A percentile compares a stretch with the other conserved stretches of the same genome.
Evolutionary conservation across 345 rosid genomes (phyloP).

Genomic region (Aethionema arabicum): DNA sequence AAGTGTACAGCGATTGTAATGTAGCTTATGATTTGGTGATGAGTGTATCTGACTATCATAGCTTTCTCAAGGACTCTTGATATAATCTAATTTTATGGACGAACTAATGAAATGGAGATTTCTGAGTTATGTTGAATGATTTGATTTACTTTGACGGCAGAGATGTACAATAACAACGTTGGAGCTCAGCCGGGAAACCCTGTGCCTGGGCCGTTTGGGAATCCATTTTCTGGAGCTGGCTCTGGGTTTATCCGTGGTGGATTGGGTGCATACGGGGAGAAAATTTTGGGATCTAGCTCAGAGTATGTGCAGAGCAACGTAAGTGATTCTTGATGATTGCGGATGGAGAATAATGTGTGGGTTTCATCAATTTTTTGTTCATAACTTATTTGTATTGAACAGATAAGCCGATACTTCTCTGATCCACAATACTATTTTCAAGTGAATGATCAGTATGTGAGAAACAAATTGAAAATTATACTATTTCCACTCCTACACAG

Average conservation of each 20-base stretch:
- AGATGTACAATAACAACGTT: constrained; percentile 53
- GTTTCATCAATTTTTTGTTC: neutral
- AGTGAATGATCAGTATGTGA: constrained; percentile 82
- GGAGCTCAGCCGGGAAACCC: constrained; percentile 53
- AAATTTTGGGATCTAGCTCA: constrained; percentile 68
- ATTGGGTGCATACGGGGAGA: constrained; percentile 79
- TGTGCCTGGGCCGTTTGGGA: constrained; percentile 68
- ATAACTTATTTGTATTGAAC: constrained; percentile 26
- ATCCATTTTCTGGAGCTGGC: constrained; percentile 74
- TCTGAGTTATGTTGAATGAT: neutral
- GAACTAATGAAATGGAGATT: neutral
- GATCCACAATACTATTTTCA: constrained; percentile 82
- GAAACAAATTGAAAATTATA: constrained; percentile 77
- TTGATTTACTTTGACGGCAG: constrained; percentile 27
- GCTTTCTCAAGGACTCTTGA: neutral
- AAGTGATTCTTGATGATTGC: constrained; percentile 31
- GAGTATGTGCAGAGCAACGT: constrained; percentile 89
- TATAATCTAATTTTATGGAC: neutral
- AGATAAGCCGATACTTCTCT: constrained; percentile 75
- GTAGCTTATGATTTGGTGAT: neutral
- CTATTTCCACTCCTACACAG: constrained; percentile 70
- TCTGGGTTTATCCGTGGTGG: constrained; percentile 74
- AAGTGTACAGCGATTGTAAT: too few species aligned
- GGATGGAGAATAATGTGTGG: neutral
- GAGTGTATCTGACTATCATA: neutral